A percentile compares a stretch with the other conserved stretches of the same genome.
phyloP scores from a whole-genome alignment of 768 basidiomycete species.

The Trametes gibbosa region DNA sequence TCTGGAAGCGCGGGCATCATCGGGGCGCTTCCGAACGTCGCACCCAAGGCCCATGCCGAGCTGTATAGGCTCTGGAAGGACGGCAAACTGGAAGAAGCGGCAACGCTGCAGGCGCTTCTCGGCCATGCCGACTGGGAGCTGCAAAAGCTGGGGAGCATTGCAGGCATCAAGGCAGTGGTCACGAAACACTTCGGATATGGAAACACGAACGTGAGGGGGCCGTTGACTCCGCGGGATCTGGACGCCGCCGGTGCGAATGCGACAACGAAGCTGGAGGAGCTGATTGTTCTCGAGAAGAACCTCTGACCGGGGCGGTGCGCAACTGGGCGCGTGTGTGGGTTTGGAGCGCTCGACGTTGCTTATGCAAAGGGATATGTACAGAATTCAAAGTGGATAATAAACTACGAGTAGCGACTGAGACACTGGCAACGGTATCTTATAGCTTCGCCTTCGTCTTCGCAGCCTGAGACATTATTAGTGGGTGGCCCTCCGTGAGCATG shows the following conservation, averaged over 20 bases:
- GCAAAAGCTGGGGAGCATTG: conserved; percentile 62
- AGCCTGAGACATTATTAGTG: conserved; percentile 1
- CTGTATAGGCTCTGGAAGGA: conserved; percentile 49
- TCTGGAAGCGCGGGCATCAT: conserved; percentile 44
- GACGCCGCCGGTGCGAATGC: conserved; percentile 16
- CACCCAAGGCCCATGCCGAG: conserved; percentile 53
- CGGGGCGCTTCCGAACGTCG: conserved; percentile 37
- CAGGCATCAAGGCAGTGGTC: conserved; percentile 65
- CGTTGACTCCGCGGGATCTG: conserved; percentile 23
- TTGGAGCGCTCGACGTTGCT: background rate
- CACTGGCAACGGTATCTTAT: background rate
- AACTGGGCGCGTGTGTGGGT: background rate
- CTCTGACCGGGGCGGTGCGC: conserved; percentile 12
- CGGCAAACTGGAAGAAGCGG: conserved; percentile 57
- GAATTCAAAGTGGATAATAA: conserved; percentile 11
- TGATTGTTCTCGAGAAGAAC: conserved; percentile 31
- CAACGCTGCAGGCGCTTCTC: conserved; percentile 56
- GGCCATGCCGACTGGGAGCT: conserved; percentile 68
- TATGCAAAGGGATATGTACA: conserved; percentile 6
- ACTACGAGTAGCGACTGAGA: conserved; percentile 1
- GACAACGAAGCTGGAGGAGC: conserved; percentile 25
- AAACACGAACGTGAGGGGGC: conserved; percentile 30
- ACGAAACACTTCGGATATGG: conserved; percentile 66
- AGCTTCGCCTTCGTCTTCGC: conserved; percentile 26
- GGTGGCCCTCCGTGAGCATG: no score